Base-by-base conservation (phyloP, 2,329 filamentous ascomycete species). In the Aspergillus tamarii region DNA sequence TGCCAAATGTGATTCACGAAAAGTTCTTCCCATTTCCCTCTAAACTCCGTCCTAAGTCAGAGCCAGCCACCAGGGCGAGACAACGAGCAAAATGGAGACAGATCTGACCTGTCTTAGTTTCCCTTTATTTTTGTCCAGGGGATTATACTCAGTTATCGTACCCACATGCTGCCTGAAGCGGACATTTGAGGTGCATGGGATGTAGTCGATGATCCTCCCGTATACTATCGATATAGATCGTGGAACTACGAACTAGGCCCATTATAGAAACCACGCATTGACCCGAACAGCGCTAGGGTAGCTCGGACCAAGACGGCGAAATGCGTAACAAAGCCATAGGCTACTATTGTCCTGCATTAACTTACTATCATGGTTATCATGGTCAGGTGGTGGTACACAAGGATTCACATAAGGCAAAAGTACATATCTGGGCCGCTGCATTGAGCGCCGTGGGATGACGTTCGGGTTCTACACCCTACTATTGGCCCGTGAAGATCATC, bases 401-500 rank as follows among this genome's bases (percentile, higher is more conserved):
- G 52, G 32, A 55, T 39, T 36, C 32, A 28, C 3, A 12, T 9
- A 39, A 55, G 52, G 32, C 52, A 55, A 28, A 41, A 50, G 48
- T 46, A 54, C 50, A 11, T n/a, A n/a, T 60, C 58, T 52, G 48
- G 57, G 23, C 46, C 57, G 57, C 39, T 60, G 59, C 59, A 46
- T 45, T 43, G 36, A 32, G 50, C 50, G 55, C 50, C 59, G 59
- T 61, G 59, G 52, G 59, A 61, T 61, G 59, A 56, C 48, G 48
- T 53, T 53, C 21, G 28, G 23, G 39, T 19, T 19, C 30, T 34
- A 16, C 26, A 48, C 39, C 50, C 21, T 39, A 34, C 52, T 39
- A 55, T 26, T 55, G 52, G 52, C 23, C 21, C 11, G 30, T 39
- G 32, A 30, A 55, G 14, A 26, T 39, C n/a, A 55, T 55, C 12